Conservation (phyloP, 768 basidiomycete genomes). For the Nidularia sp. region DNA sequence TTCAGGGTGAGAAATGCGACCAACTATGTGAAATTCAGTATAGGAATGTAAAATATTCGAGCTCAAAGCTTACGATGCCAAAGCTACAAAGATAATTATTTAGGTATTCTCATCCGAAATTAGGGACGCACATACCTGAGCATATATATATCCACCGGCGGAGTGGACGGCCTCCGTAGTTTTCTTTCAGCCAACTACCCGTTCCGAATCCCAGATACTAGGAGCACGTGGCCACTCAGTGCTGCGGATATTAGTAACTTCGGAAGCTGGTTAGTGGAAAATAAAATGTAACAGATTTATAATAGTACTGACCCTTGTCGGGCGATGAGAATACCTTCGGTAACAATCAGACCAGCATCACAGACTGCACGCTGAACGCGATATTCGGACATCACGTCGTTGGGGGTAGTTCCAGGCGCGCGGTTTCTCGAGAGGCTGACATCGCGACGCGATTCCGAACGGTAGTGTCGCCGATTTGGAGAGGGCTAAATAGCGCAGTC, state of each 20-base stretch:
- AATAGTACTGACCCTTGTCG: conserved; percentile 32
- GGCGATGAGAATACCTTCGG: conserved; percentile 33
- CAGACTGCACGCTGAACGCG: conserved; percentile 32
- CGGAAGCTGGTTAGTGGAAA: neutral
- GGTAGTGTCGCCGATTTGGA: conserved; percentile 24
- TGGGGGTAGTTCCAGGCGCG: conserved; percentile 32
- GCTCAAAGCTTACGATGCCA: conserved; percentile 28
- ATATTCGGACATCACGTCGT: conserved; percentile 31
- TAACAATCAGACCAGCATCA: conserved; percentile 33
- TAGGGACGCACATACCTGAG: conserved; percentile 25
- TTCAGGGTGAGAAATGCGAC: conserved; percentile 33
- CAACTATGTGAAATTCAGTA: conserved; percentile 14
- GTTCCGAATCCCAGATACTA: conserved; percentile 42
- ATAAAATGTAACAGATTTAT: neutral
- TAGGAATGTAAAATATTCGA: neutral
- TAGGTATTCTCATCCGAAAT: neutral
- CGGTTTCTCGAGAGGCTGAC: conserved; percentile 38
- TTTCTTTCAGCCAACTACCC: conserved; percentile 40
- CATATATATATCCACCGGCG: conserved; percentile 38
- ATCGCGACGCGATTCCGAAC: conserved; percentile 34
- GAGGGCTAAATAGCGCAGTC: neutral
- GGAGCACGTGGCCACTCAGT: conserved; percentile 41
- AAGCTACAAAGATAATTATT: conserved; percentile 9
- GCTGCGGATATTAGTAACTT: conserved; percentile 14
- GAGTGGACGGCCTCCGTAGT: conserved; percentile 43